These are phyloP conservation scores for Mortierella alpina DNA, from an alignment of 192 early-diverging fungal genomes.

Conservation along the genomic window DNA sequence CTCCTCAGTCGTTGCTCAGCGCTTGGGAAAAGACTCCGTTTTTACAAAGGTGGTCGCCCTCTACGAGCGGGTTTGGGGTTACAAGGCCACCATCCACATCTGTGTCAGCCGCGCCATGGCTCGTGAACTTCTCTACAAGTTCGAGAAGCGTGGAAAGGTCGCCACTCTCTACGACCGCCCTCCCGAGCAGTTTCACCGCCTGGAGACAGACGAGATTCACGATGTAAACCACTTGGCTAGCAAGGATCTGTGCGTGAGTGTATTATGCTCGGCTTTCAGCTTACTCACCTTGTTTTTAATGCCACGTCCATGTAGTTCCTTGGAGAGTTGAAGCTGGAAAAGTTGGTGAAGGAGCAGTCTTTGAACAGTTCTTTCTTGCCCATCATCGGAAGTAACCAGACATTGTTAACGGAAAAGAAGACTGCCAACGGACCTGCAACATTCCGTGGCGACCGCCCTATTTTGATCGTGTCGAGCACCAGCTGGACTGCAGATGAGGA, in stretches of 20 bases:
- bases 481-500: constrained; percentile 98
- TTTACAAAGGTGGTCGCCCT: constrained; percentile 40
- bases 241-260: background rate
- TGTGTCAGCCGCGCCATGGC: constrained; percentile 90
- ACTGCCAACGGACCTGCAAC: constrained; percentile 18
- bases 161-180: constrained; percentile 87
- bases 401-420: constrained; percentile 59
- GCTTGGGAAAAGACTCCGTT: constrained; percentile 64
- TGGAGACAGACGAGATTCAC: constrained; percentile 74
- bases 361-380: constrained; percentile 53
- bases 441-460: constrained; percentile 71
- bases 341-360: constrained; percentile 55
- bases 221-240: constrained; percentile 50
- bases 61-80: constrained; percentile 75
- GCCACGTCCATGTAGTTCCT: constrained; percentile 52
- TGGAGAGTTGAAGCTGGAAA: constrained; percentile 53
- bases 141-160: constrained; percentile 72
- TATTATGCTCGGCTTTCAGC: background rate
- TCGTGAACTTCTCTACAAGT: constrained; percentile 67
- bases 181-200: constrained; percentile 78
- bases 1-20: constrained; percentile 84
- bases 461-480: constrained; percentile 88
- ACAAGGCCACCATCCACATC: constrained; percentile 80
- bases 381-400: constrained; percentile 37
- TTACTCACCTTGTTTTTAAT: background rate